Percentiles rank a stretch among this genome's conserved stretches.
Conservation (phyloP, 139 green algal species). For the Klebsormidium nitens region DNA sequence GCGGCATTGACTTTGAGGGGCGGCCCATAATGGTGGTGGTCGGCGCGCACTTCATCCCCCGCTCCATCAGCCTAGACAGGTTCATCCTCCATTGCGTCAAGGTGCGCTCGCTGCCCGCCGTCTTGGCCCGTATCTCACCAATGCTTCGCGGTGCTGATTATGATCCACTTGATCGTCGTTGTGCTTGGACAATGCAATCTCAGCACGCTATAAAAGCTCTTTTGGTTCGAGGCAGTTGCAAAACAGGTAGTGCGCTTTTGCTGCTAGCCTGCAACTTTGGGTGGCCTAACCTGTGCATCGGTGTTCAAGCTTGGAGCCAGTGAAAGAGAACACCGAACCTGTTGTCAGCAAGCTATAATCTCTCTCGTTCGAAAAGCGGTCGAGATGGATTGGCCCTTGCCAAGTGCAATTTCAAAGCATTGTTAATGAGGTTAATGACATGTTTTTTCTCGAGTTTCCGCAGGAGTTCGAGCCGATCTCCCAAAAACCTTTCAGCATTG, state of each 20-base stretch:
- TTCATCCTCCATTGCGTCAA: conserved; percentile 37
- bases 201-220: too few relatives aligned
- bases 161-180: neutral
- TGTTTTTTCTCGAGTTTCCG: neutral
- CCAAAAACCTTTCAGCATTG: conserved; percentile 20
- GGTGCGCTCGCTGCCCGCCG: neutral
- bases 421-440: neutral
- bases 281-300: neutral
- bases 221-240: too few relatives aligned
- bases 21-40: conserved; percentile 34
- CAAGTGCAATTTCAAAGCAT: neutral
- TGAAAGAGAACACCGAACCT: neutral
- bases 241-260: neutral
- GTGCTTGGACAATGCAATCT: too few relatives aligned
- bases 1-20: conserved; percentile 26
- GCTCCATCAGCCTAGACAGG: conserved; percentile 23
- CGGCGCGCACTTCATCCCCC: conserved; percentile 31
- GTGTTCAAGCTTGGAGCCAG: neutral
- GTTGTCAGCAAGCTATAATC: neutral
- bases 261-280: neutral
- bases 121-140: too few relatives aligned
- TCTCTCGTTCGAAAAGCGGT: too few relatives aligned
- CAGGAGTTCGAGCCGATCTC: conserved; percentile 35
- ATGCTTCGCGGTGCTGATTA: neutral
- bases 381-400: too few relatives aligned